A percentile compares a stretch with the other conserved stretches of the same genome.
Conservation (phyloP, 2,329 filamentous ascomycete genomes). For the Apiospora phragmitis region DNA sequence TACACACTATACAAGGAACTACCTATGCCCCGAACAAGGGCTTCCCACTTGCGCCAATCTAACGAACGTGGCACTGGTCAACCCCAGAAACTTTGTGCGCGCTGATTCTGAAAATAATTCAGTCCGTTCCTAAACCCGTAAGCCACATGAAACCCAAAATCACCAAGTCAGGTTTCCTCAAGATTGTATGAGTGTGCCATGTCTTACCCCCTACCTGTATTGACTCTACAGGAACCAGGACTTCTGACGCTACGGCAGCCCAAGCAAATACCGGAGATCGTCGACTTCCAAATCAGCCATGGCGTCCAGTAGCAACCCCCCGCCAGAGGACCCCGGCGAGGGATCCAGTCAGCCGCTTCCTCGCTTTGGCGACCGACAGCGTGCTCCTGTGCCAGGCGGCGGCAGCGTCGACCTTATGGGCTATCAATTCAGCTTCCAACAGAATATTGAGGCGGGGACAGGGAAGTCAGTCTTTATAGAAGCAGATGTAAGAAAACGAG, state of each 20-base stretch:
- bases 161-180: not conserved
- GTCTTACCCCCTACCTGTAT: not conserved
- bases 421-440: slow-evolving; percentile 17
- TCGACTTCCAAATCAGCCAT: not conserved
- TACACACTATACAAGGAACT: not conserved
- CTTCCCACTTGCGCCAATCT: not conserved
- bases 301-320: not conserved
- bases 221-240: not conserved
- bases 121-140: not conserved
- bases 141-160: not conserved
- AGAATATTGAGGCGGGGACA: slow-evolving; percentile 9
- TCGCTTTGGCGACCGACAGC: not conserved
- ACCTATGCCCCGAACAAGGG: not conserved
- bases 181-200: not conserved
- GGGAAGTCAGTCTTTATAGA: slow-evolving; percentile 16
- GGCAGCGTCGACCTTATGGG: not conserved
- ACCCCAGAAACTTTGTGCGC: not conserved
- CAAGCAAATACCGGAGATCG: not conserved
- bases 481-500: slow-evolving; percentile 14
- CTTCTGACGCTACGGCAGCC: not conserved
- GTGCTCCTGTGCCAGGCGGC: not conserved
- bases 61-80: not conserved
- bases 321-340: not conserved
- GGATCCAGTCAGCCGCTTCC: not conserved
- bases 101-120: not conserved